Evolutionary conservation across 2,329 filamentous ascomycete genomes (phyloP).

Genomic region (Aspergillus piperis): DNA sequence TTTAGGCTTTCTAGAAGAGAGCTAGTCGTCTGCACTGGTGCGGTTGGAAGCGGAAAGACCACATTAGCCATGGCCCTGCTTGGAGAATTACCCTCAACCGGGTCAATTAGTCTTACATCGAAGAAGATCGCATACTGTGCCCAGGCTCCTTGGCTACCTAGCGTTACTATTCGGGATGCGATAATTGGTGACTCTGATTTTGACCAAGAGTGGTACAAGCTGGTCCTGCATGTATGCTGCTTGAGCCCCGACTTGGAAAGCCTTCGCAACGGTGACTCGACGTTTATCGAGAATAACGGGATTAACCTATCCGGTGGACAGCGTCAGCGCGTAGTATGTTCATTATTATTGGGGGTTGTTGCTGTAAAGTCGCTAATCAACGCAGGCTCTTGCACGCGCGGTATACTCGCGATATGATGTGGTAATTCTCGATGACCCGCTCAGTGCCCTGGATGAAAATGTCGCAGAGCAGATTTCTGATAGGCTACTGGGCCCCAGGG

Average conservation of each 20-base stretch:
- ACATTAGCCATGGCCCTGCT: conserved; percentile 5
- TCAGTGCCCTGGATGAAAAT: background rate
- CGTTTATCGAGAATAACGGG: background rate
- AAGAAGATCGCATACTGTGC: background rate
- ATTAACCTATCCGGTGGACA: conserved; percentile 3
- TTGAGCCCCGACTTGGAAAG: background rate
- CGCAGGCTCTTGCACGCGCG: conserved; percentile 7
- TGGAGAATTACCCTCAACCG: conserved; percentile 1
- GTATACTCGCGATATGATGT: background rate
- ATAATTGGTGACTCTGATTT: background rate
- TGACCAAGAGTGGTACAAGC: background rate
- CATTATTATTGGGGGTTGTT: no score
- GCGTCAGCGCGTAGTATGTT: conserved; percentile 3
- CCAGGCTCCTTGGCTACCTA: conserved; percentile 6
- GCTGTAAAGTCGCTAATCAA: background rate
- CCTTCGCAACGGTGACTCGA: background rate
- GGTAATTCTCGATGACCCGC: background rate
- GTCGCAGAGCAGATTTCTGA: background rate
- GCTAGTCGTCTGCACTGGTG: background rate
- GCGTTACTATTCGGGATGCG: background rate
- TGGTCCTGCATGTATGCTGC: background rate
- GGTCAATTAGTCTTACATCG: background rate
- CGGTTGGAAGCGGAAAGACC: conserved; percentile 12
- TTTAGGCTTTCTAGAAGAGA: background rate
- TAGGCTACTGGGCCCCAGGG: background rate